phyloP scores from a whole-genome alignment of 164 flowering plant genomes.

The Dillenia suffruticosa region DNA sequence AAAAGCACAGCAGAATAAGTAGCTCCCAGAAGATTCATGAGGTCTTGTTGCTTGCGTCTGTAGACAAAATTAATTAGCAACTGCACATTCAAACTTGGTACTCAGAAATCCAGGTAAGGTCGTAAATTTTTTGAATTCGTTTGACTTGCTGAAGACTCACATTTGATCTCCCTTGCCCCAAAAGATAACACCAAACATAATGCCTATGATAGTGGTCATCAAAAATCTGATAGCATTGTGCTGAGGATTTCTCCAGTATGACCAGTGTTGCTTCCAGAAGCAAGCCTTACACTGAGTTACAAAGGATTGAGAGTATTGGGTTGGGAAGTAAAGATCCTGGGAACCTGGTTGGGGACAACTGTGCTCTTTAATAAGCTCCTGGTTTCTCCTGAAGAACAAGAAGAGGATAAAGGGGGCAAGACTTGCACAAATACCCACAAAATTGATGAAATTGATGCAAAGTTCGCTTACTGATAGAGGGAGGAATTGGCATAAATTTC shows the following conservation, averaged over 20 bases:
- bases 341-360: slow-evolving; percentile 46
- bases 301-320: slow-evolving; percentile 50
- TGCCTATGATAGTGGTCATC: slow-evolving; percentile 38
- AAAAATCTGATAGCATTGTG: slow-evolving; percentile 45
- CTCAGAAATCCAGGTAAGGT: background rate
- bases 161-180: slow-evolving; percentile 44
- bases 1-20: slow-evolving; percentile 44
- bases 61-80: background rate
- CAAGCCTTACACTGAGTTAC: slow-evolving; percentile 49
- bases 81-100: too few species aligned
- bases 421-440: background rate
- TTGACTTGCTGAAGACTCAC: slow-evolving; percentile 22
- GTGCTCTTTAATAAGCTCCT: slow-evolving; percentile 35
- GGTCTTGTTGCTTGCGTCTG: slow-evolving; percentile 49
- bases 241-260: slow-evolving; percentile 57
- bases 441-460: background rate
- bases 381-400: slow-evolving; percentile 32
- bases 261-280: slow-evolving; percentile 62
- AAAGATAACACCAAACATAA: slow-evolving; percentile 50
- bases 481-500: slow-evolving; percentile 42
- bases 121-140: too few species aligned
- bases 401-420: background rate
- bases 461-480: slow-evolving; percentile 36
- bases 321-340: slow-evolving; percentile 47
- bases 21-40: slow-evolving; percentile 53